These are phyloP conservation scores for Aspergillus nomiae DNA, from an alignment of 2,329 filamentous ascomycete species.

Conservation along the genomic window DNA sequence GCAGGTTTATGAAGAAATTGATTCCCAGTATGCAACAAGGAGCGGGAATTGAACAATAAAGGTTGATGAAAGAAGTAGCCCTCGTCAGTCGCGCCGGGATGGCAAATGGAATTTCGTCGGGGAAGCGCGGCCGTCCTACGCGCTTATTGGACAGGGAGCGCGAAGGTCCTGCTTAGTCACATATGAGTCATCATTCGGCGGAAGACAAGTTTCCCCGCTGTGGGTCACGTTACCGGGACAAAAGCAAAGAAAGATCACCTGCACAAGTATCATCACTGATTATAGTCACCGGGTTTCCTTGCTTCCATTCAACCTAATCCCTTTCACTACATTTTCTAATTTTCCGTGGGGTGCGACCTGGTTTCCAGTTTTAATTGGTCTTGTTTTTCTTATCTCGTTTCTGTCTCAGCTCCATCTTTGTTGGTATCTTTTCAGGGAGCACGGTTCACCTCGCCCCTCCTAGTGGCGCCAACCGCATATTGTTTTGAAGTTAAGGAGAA, in stretches of 20 bases:
- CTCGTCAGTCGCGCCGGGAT: constrained; percentile 33
- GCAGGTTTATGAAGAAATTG: neutral
- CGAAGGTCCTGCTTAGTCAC: constrained; percentile 30
- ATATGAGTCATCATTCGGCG: constrained; percentile 18
- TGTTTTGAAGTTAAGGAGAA: constrained; percentile 2
- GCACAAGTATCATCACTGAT: constrained; percentile 18
- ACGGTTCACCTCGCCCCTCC: constrained; percentile 25
- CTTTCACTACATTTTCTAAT: neutral
- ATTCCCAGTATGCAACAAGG: constrained; percentile 1
- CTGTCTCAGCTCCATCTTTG: constrained; percentile 1
- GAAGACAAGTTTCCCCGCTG: constrained; percentile 34
- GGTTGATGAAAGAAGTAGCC: constrained; percentile 18
- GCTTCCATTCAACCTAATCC: constrained; percentile 5
- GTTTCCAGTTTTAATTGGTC: constrained; percentile 8
- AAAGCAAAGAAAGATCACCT: constrained; percentile 33
- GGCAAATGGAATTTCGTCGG: constrained; percentile 34
- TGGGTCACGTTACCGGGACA: constrained; percentile 44
- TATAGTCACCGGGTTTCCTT: constrained; percentile 16
- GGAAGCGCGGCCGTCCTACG: constrained; percentile 31
- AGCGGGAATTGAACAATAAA: constrained; percentile 6
- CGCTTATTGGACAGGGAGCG: constrained; percentile 37
- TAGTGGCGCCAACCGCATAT: constrained; percentile 12
- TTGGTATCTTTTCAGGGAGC: constrained; percentile 11
- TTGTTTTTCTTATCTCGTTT: neutral
- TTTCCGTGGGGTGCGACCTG: constrained; percentile 3